A percentile compares a stretch with the other conserved stretches of the same genome.
These are phyloP conservation scores for Trichoderma citrinoviride DNA, from an alignment of 2,329 filamentous ascomycete species.

Conservation along the genomic window DNA sequence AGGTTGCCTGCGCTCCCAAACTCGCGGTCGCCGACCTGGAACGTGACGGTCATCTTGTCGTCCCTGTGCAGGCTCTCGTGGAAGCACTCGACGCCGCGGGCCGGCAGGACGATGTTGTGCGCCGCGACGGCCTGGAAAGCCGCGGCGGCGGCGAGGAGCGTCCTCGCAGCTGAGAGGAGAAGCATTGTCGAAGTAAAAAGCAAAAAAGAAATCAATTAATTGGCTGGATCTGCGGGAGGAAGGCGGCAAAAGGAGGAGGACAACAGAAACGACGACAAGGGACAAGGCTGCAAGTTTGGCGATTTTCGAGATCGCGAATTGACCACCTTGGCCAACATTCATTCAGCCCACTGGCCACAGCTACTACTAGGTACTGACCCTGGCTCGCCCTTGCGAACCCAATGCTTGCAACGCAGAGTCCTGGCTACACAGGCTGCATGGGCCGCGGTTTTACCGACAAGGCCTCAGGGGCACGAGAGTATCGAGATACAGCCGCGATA, in stretches of 20 bases:
- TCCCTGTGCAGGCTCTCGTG: conserved; percentile 89
- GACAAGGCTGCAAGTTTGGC: too few species aligned
- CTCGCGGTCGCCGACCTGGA: conserved; percentile 95
- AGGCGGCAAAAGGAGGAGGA: neutral
- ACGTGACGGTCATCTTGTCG: conserved; percentile 98
- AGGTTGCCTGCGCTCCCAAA: conserved; percentile 93
- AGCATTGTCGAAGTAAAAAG: conserved; percentile 28
- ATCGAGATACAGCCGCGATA: conserved; percentile 21
- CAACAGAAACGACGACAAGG: too few species aligned
- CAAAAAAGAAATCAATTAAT: neutral
- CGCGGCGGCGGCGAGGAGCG: conserved; percentile 42
- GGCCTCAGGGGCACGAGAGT: conserved; percentile 15
- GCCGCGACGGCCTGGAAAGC: conserved; percentile 61
- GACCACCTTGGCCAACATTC: conserved; percentile 21
- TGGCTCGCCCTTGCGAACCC: neutral
- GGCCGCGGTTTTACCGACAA: conserved; percentile 21
- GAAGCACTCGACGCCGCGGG: conserved; percentile 96
- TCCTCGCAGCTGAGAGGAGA: conserved; percentile 41
- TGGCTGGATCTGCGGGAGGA: neutral
- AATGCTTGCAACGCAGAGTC: neutral
- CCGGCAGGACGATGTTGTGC: conserved; percentile 94
- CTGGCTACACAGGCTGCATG: conserved; percentile 6
- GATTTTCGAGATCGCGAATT: conserved; percentile 21
- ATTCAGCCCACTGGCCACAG: too few species aligned
- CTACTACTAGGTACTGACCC: too few species aligned